Percentiles rank a stretch among this genome's conserved stretches.
Conservation (phyloP, 129 eudicot genomes). For the Solidago caesia region DNA sequence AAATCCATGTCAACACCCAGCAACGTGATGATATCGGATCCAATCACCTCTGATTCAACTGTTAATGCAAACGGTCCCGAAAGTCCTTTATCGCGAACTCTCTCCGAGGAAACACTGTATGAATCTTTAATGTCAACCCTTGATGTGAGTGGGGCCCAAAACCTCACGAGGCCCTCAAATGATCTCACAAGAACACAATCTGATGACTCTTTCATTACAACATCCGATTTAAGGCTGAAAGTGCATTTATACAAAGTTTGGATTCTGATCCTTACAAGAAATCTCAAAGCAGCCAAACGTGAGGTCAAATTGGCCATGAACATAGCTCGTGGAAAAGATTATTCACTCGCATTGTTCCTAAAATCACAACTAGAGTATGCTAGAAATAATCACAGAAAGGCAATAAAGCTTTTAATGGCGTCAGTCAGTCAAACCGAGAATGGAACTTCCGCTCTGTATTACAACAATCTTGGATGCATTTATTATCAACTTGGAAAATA, state of each 20-base stretch:
- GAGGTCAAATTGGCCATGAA: conserved; percentile 92
- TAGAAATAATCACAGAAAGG: conserved; percentile 69
- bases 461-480: conserved; percentile 90
- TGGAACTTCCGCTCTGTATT: conserved; percentile 58
- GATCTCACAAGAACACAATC: conserved; percentile 49
- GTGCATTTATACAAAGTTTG: conserved; percentile 77
- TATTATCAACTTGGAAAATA: conserved; percentile 70
- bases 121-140: conserved; percentile 67
- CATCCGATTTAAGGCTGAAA: conserved; percentile 60
- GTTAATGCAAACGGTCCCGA: conserved; percentile 50
- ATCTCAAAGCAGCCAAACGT: conserved; percentile 85
- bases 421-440: conserved; percentile 53
- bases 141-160: conserved; percentile 53
- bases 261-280: conserved; percentile 66
- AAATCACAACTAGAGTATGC: conserved; percentile 93
- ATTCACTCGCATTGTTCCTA: conserved; percentile 67
- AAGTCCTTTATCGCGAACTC: conserved; percentile 67
- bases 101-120: conserved; percentile 75
- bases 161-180: conserved; percentile 49
- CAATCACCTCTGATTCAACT: conserved; percentile 46
- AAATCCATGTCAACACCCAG: conserved; percentile 60
- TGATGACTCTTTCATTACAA: conserved; percentile 56
- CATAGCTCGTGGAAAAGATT: conserved; percentile 72
- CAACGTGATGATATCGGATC: conserved; percentile 48
- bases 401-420: conserved; percentile 86